Evolutionary conservation across 371 early-diverging fungal genomes (phyloP), one percentile per base, ranked within the genome.

Genomic region (Nematocida major): DNA sequence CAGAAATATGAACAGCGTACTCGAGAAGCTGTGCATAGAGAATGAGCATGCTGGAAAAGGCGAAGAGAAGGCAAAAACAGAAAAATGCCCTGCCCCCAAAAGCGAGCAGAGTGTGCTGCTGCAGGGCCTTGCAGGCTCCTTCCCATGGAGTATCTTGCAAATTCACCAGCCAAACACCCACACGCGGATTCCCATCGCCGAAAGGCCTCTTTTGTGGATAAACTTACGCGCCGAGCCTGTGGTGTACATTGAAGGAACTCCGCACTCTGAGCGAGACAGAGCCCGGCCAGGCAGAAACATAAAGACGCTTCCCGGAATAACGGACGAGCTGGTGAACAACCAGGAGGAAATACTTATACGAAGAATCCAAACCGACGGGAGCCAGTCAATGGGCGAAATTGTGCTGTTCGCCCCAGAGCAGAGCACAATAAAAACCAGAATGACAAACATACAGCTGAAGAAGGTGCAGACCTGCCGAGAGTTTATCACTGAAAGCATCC

Each of bases 271-370:
- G 39, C 26, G 69, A 54, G 79, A 79, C 7, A 32, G 32, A 34
- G n/a, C n/a, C 2, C 42, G 39, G 18, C 59, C 63, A 34, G 18
- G 59, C 39, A 53, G 54, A 22, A 68, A 79, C 40, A 59, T 65
- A 47, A 68, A 39, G 51, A 51, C 53, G 13, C 15, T 69, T 0
- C 88, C 89, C 0, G 89, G 90, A n/a, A 89, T 89, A 63, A 86
- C 86, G 3, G 78, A 84, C 4, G 88, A 88, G 54, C 85, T 89
- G 5, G 89, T 90, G 7, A 88, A 90, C 67, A 68, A 66, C 40
- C 89, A 89, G 87, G 90, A 90, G 68, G 63, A 81, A 11, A 86
- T 87, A n/a, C 87, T 90, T 87, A 87, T 87, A 50, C 49, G 73
- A 30, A 88, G 89, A 65, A 84, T 87, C 3, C 59, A 87, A 1